A percentile compares a stretch with the other conserved stretches of the same genome.
These are phyloP conservation scores for Amauroascus niger DNA, from an alignment of 2,329 filamentous ascomycete genomes.

Conservation along the genomic window DNA sequence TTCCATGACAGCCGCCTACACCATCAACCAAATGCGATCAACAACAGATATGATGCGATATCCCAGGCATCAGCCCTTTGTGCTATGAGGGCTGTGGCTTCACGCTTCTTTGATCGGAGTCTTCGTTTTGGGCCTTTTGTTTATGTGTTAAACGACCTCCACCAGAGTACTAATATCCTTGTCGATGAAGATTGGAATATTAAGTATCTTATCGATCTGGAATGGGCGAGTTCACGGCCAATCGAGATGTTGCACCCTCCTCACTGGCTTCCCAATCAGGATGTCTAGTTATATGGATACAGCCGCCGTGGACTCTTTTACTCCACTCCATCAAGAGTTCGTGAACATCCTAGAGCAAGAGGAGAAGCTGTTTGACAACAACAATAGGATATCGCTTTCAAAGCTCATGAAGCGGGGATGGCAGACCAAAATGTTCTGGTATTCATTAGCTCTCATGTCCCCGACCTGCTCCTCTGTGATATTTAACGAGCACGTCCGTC, in stretches of 20 bases:
- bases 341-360: neutral
- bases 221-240: slow-evolving; percentile 21
- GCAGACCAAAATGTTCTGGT: slow-evolving; percentile 1
- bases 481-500: slow-evolving; percentile 4
- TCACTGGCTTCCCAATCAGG: slow-evolving; percentile 22
- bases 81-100: slow-evolving; percentile 23
- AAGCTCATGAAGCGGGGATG: slow-evolving; percentile 8
- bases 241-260: slow-evolving; percentile 25
- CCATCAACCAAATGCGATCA: slow-evolving; percentile 23
- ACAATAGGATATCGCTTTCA: neutral
- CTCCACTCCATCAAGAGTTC: neutral
- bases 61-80: slow-evolving; percentile 25
- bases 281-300: too few species aligned
- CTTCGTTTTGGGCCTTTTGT: neutral
- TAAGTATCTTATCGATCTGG: slow-evolving; percentile 6
- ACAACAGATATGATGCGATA: neutral
- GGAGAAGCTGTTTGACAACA: neutral
- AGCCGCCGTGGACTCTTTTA: too few species aligned
- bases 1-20: slow-evolving; percentile 23
- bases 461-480: neutral
- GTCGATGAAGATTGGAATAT: too few species aligned
- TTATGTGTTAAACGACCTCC: neutral
- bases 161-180: slow-evolving; percentile 1
- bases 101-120: slow-evolving; percentile 20
- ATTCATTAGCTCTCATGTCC: neutral